Conservation (phyloP, 208 protist species). For the Endotrypanum monterogeii region DNA sequence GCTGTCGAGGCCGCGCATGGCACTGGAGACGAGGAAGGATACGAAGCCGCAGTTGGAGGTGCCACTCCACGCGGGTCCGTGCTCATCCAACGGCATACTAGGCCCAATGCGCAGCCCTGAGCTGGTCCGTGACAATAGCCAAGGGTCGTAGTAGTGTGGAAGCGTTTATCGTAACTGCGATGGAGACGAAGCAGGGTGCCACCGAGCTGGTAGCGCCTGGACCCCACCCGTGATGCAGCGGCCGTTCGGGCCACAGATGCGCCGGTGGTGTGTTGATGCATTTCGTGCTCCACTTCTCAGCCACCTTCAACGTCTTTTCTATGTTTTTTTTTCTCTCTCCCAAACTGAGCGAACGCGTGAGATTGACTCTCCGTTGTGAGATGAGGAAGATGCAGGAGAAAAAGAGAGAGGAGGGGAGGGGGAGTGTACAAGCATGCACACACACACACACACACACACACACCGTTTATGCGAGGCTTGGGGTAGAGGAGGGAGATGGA, state of each 20-base stretch:
- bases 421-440: background rate
- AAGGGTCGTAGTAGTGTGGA: background rate
- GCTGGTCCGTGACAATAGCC: background rate
- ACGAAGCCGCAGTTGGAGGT: background rate
- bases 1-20: background rate
- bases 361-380: too few species aligned
- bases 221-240: background rate
- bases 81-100: background rate
- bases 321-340: background rate
- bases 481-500: background rate
- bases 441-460: background rate
- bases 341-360: background rate
- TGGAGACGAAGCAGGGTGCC: background rate
- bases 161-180: background rate
- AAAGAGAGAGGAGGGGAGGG: background rate
- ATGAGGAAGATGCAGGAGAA: background rate
- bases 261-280: background rate
- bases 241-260: background rate
- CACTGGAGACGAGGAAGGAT: background rate
- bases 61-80: background rate
- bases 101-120: background rate
- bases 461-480: background rate
- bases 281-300: background rate
- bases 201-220: background rate
- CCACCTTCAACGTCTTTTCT: background rate